Evolutionary conservation across 1,284 basidiomycete species (phyloP), one percentile per base, ranked within the genome.

Genomic region (Apiotrichum gracile): DNA sequence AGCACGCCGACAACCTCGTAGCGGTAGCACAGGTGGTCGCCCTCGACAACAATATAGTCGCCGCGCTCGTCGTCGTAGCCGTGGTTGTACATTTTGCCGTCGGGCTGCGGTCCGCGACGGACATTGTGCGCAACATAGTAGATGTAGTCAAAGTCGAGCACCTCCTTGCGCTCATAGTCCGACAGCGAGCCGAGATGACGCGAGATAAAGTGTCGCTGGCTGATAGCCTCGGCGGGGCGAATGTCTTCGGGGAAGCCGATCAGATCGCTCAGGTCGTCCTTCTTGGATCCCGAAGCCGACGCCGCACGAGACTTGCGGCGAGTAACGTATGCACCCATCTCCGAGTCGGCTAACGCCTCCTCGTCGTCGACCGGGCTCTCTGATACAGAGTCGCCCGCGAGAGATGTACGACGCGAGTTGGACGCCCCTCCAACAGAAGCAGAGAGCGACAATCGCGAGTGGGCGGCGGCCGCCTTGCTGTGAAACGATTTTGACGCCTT

Each of bases 51-150:
- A 9, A 87, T 83, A 67, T 98, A 99, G 76, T 99, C 96, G 31
- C 96, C 96, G 21, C 96, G 86, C 43, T 99, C 96, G 70, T 99
- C 96, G 70, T 99, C 96, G 67, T 94, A 99, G 31, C 96, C 90
- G 67, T 88, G 85, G 72, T 99, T 99, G 74, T 93, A 94, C 17
- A 83, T 82, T 14, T 83, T 82, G 29, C 94, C 94, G 52, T 87
- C 80, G 8, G 63, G 49, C 42, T 64, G 62, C 7, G 56, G 42
- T 8, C 64, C 62, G 27, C 71, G 60, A 27, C 42, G 49, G 37
- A 70, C 65, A 19, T 61, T 59, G 12, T 48, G 49, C 7, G 65
- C 49, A 2, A 63, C 55, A 68, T 81, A 97, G 76, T 90, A 97
- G 41, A 97, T 85, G 27, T 82, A 79, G 22, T 86, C 82, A 73